These are phyloP conservation scores for Aspergillus fijiensis DNA, from an alignment of 2,329 filamentous ascomycete genomes.

Conservation along the genomic window DNA sequence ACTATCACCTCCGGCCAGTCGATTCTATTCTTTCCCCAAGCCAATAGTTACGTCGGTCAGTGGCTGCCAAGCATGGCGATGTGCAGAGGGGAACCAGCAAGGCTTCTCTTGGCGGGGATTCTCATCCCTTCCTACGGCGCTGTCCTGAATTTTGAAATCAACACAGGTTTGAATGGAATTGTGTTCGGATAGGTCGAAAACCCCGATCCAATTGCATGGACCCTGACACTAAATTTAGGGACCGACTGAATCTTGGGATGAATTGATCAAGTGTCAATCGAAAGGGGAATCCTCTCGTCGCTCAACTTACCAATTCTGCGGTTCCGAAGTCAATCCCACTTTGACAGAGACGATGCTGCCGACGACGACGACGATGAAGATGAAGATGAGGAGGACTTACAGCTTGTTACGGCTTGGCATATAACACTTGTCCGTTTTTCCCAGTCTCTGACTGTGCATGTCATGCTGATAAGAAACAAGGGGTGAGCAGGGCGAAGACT, in stretches of 20 bases:
- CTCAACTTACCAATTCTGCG: background rate
- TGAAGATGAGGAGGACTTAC: background rate
- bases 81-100: slow-evolving; percentile 5
- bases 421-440: too few relatives aligned
- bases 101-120: slow-evolving; percentile 4
- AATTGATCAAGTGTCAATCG: background rate
- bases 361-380: background rate
- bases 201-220: background rate
- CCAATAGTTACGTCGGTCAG: slow-evolving; percentile 6
- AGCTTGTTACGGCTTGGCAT: background rate
- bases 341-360: background rate
- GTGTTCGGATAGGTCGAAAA: background rate
- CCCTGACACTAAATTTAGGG: background rate
- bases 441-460: background rate
- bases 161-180: background rate
- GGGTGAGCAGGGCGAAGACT: background rate
- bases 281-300: background rate
- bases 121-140: background rate
- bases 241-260: background rate
- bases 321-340: background rate
- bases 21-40: background rate
- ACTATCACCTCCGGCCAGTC: background rate
- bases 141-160: background rate
- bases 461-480: background rate
- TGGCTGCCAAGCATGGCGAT: slow-evolving; percentile 7